phyloP scores from a whole-genome alignment of 805 yeast species.

The Suhomyces faveliae region DNA sequence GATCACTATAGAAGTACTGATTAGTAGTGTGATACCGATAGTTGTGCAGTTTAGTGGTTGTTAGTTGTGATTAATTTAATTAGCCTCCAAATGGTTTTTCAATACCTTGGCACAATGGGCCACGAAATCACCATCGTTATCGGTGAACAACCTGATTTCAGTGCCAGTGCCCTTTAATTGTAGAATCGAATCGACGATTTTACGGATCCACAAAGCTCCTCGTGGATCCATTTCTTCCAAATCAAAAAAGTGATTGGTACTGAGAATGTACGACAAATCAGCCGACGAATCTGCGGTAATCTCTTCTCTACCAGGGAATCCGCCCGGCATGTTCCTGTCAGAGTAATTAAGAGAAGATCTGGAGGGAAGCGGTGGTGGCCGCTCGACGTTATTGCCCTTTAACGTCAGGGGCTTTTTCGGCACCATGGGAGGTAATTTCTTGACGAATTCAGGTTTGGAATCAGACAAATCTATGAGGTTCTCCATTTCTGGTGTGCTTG shows the following conservation, averaged over 20 bases:
- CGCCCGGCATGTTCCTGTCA: not conserved
- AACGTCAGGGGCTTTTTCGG: conserved; percentile 48
- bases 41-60: too few species aligned
- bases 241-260: conserved; percentile 26
- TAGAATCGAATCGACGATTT: conserved; percentile 30
- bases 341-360: conserved; percentile 8
- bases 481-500: conserved; percentile 12
- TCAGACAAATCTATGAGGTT: conserved; percentile 42
- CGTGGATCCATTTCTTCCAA: conserved; percentile 35
- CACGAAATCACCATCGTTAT: conserved; percentile 32
- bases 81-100: not conserved
- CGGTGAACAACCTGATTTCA: conserved; percentile 31
- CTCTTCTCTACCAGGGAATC: not conserved
- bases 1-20: too few species aligned
- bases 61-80: too few species aligned
- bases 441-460: conserved; percentile 5
- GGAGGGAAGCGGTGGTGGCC: conserved; percentile 36
- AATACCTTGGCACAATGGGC: not conserved
- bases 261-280: conserved; percentile 21
- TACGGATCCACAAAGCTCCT: conserved; percentile 39
- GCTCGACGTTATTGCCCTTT: conserved; percentile 29
- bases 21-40: too few species aligned
- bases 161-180: conserved; percentile 28
- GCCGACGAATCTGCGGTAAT: not conserved
- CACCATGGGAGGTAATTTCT: conserved; percentile 30